Percentiles rank a stretch among this genome's conserved stretches.
Conservation (phyloP, 1,284 basidiomycete genomes). For the Hemileia vastatrix region DNA sequence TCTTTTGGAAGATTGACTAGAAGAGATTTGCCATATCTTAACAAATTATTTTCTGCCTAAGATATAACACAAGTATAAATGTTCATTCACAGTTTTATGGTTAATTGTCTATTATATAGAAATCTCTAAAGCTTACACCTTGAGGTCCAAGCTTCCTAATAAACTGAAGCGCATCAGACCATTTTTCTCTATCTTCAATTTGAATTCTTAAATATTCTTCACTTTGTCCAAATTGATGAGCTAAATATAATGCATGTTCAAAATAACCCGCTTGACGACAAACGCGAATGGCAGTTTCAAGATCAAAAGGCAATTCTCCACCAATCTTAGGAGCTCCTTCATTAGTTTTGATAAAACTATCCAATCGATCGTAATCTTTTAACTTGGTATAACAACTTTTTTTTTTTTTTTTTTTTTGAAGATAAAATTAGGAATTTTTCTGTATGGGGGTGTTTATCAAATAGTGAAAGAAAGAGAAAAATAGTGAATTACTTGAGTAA, state of each 20-base stretch:
- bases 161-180: conserved; percentile 69
- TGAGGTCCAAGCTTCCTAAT: conserved; percentile 65
- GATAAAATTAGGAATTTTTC: background rate
- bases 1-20: conserved; percentile 70
- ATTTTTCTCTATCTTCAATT: conserved; percentile 82
- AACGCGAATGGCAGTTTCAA: conserved; percentile 91
- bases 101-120: background rate
- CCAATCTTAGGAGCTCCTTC: conserved; percentile 37
- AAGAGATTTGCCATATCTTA: conserved; percentile 49
- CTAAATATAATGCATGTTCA: conserved; percentile 86
- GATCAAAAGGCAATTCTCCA: conserved; percentile 80
- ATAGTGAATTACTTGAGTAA: conserved; percentile 56
- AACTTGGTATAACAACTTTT: conserved; percentile 81
- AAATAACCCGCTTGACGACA: conserved; percentile 94
- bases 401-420: background rate
- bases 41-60: conserved; percentile 47
- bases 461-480: no score
- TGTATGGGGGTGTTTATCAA: no score
- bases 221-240: conserved; percentile 77
- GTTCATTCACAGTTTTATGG: conserved; percentile 1
- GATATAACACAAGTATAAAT: conserved; percentile 47
- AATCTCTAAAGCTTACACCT: conserved; percentile 52
- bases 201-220: conserved; percentile 90
- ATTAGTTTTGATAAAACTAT: conserved; percentile 83
- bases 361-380: conserved; percentile 75